Evolutionary conservation across 2,329 filamentous ascomycete genomes (phyloP).

Genomic region (Colletotrichum sp.): DNA sequence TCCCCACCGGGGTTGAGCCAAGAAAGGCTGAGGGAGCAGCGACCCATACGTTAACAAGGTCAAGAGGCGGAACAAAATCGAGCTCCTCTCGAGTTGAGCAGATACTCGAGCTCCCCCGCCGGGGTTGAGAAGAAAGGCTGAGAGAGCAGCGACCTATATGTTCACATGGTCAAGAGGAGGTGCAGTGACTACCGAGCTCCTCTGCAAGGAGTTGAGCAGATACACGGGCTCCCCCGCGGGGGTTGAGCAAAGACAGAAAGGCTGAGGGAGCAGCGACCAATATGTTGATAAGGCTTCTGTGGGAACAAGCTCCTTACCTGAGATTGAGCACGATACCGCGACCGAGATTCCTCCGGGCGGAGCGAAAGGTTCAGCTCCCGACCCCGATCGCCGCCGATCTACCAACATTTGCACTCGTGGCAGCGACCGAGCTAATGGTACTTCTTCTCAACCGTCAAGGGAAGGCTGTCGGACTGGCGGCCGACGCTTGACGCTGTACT

Average conservation of each 20-base stretch:
- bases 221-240: not conserved
- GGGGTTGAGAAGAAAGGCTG: not conserved
- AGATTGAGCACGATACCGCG: not conserved
- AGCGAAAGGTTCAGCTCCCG: too few relatives aligned
- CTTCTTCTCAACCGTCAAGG: too few relatives aligned
- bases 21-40: not conserved
- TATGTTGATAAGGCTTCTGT: not conserved
- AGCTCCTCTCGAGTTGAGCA: too few relatives aligned
- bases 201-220: not conserved
- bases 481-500: too few relatives aligned
- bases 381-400: too few relatives aligned
- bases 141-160: not conserved
- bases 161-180: not conserved
- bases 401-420: too few relatives aligned
- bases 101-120: not conserved
- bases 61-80: not conserved
- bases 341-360: too few relatives aligned
- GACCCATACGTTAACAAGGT: not conserved
- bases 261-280: not conserved
- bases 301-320: not conserved
- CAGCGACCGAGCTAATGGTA: too few relatives aligned
- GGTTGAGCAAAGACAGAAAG: not conserved
- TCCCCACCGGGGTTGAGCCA: not conserved
- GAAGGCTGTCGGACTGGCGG: too few relatives aligned
- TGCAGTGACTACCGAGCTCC: not conserved